Evolutionary conservation across 116 monocot genomes (phyloP).

Genomic region (Papilionanthe hybrid): DNA sequence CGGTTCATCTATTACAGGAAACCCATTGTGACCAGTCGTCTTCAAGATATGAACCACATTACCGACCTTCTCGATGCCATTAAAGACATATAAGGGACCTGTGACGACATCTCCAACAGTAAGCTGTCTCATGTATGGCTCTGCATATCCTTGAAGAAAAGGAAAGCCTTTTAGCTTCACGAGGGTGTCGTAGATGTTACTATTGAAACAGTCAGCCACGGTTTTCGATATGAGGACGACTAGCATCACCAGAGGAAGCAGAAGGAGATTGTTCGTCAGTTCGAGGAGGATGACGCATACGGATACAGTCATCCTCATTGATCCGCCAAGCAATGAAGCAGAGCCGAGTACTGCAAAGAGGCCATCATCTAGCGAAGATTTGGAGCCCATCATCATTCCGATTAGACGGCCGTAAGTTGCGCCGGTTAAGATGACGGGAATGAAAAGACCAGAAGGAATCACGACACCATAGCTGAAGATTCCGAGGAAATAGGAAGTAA

Average conservation of each 20-base stretch:
- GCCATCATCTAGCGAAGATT: constrained; percentile 58
- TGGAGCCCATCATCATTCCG: constrained; percentile 45
- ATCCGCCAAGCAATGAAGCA: constrained; percentile 91
- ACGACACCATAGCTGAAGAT: constrained; percentile 78
- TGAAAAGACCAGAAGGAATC: constrained; percentile 82
- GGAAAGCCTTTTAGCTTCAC: constrained; percentile 90
- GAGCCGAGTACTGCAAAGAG: constrained; percentile 87
- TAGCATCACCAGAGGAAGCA: constrained; percentile 89
- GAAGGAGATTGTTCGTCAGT: constrained; percentile 79
- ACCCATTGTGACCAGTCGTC: constrained; percentile 82
- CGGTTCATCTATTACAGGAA: constrained; percentile 74
- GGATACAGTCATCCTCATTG: constrained; percentile 96
- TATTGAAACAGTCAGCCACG: constrained; percentile 78
- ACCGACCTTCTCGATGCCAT: constrained; percentile 65
- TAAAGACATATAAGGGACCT: constrained; percentile 60
- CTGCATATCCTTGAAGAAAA: constrained; percentile 78
- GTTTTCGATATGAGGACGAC: constrained; percentile 89
- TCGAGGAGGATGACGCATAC: constrained; percentile 91
- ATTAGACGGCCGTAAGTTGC: constrained; percentile 75
- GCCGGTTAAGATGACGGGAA: constrained; percentile 90
- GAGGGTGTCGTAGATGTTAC: constrained; percentile 81
- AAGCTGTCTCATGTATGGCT: constrained; percentile 82
- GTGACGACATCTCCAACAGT: constrained; percentile 74
- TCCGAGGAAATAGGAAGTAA: constrained; percentile 64
- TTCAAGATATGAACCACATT: constrained; percentile 53